Percentiles rank a stretch among this genome's conserved stretches.
Conservation (phyloP, 306 rosid species). For the Cucumis cinereus region DNA sequence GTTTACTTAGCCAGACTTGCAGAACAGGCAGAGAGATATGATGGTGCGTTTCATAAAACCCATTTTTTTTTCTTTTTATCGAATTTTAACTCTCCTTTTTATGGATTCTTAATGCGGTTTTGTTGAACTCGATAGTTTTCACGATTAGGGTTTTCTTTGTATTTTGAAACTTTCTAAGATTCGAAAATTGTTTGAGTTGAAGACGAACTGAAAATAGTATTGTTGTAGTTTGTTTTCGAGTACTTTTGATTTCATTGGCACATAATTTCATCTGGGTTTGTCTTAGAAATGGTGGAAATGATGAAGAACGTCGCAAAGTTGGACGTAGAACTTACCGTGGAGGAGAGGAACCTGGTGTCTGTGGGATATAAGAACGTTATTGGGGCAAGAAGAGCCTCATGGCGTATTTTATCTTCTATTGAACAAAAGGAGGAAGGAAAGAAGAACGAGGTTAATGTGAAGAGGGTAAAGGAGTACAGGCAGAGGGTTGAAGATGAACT, state of each 20-base stretch:
- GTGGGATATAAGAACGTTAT: slow-evolving; percentile 37
- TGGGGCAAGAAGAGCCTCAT: slow-evolving; percentile 34
- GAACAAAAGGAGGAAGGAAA: slow-evolving; percentile 35
- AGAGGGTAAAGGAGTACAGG: not conserved
- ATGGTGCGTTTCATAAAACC: not conserved
- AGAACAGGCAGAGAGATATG: slow-evolving; percentile 37
- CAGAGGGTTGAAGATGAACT: slow-evolving; percentile 22
- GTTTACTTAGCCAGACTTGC: slow-evolving; percentile 31
- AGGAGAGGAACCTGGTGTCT: slow-evolving; percentile 27
- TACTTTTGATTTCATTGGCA: not conserved
- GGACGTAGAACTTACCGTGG: slow-evolving; percentile 13
- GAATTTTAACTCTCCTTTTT: not conserved
- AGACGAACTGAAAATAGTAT: not conserved
- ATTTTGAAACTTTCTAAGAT: not conserved
- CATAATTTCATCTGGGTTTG: not conserved
- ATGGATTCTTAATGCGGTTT: not conserved
- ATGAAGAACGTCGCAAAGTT: slow-evolving; percentile 28
- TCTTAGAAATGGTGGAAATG: slow-evolving; percentile 29
- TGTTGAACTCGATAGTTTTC: not conserved
- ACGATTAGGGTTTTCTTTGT: not conserved
- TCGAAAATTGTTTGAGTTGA: not conserved
- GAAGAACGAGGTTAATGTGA: slow-evolving; percentile 16
- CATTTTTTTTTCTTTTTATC: not conserved
- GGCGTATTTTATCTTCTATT: slow-evolving; percentile 33
- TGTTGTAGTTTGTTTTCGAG: not conserved